phyloP scores from a whole-genome alignment of 495 filamentous ascomycete genomes.

The Penicillium salamii region DNA sequence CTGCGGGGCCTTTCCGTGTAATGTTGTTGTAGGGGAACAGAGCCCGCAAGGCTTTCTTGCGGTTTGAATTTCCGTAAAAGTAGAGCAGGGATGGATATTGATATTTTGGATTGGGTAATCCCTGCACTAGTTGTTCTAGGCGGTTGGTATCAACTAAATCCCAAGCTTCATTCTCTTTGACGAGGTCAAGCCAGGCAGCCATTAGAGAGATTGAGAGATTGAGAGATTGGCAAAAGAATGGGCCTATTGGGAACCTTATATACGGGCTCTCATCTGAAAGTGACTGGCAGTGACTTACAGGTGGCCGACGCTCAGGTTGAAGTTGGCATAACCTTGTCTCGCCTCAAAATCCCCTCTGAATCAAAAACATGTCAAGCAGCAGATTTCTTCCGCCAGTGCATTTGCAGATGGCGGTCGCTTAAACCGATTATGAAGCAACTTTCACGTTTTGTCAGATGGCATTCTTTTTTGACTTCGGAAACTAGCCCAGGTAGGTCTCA shows the following conservation, averaged over 20 bases:
- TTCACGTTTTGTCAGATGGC: too few species aligned
- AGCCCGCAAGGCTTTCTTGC: not conserved
- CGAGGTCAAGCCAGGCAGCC: slow-evolving; percentile 2
- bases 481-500: too few species aligned
- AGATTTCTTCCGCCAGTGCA: not conserved
- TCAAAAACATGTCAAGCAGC: too few species aligned
- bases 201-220: not conserved
- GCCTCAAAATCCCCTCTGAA: too few species aligned
- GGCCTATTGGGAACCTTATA: too few species aligned
- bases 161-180: not conserved
- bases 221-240: too few species aligned
- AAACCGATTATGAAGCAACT: too few species aligned
- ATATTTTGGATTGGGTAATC: not conserved
- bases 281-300: too few species aligned
- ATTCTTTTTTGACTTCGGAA: too few species aligned
- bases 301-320: too few species aligned
- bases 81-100: slow-evolving; percentile 1
- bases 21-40: not conserved
- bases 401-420: not conserved
- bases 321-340: too few species aligned
- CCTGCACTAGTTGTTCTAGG: slow-evolving; percentile 1
- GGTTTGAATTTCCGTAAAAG: slow-evolving; percentile 2
- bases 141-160: not conserved
- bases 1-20: slow-evolving; percentile 1
- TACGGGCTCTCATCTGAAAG: too few species aligned